Evolutionary conservation across 139 green algal species (phyloP), one percentile per base, ranked within the genome.

Genomic region (Picochlorum sp.): DNA sequence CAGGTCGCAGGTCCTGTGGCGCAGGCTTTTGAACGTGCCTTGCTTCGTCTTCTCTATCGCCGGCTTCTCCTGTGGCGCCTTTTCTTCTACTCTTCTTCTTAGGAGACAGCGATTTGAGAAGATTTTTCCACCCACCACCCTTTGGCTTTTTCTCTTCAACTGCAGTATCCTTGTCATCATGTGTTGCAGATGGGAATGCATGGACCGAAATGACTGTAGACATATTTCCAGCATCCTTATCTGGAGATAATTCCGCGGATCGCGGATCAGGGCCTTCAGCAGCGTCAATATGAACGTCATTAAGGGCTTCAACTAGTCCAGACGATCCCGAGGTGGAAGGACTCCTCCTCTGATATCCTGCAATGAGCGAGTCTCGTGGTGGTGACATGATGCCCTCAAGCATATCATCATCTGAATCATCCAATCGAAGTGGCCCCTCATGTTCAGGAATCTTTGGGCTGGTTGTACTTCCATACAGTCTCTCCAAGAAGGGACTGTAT

Each of bases 1-100:
- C 34, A 13, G 8, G 34, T 41, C 34, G 7, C 34, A 11, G 7
- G 8, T 41, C 34, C 7, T 7, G 34, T 41, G 8, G 34, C 1
- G 5, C 34, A 41, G 34, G 34, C 34, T 11, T 41, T 41, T 11
- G 7, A 41, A 41, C 5, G 34, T 41, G 34, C 34, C 34, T 41
- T 41, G 34, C 34, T 4, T 41, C 34, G 34, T 41, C 34, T 41
- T 41, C 1, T 41, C 6, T 13, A 9, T 20, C 47, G 15, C 2
- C 47, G 0, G 4, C 18, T 21, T 54, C 47, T 14, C 16, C n/a
- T 20, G 8, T 0, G 15, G 16, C 1, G 3, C 10, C 6, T 20
- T 54, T 54, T 13, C 47, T 54, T 21, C n/a, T 54, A 23, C n/a
- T 54, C 11, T 54, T 54, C 47, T 54, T 54, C 47, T 54, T 54